Percentiles rank a stretch among this genome's conserved stretches.
phyloP scores from a whole-genome alignment of 805 yeast species.

The Candida rishiriensis region DNA sequence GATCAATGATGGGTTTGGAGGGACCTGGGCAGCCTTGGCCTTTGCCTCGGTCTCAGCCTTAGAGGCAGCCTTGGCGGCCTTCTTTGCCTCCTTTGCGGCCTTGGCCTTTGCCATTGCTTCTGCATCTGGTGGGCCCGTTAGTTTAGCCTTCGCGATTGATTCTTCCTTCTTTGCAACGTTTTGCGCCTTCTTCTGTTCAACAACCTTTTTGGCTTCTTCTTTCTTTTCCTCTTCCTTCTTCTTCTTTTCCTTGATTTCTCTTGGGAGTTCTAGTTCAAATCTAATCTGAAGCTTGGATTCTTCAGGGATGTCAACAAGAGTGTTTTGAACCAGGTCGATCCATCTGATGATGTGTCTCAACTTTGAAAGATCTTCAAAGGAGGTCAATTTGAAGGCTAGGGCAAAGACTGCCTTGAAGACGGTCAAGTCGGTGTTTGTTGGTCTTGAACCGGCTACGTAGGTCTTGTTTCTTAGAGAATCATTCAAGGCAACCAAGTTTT shows the following conservation, averaged over 20 bases:
- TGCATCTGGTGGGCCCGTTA: slow-evolving; percentile 24
- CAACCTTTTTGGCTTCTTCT: slow-evolving; percentile 15
- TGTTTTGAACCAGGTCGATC: slow-evolving; percentile 81
- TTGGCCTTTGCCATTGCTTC: slow-evolving; percentile 29
- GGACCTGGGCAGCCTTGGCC: slow-evolving; percentile 53
- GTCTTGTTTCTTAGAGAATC: slow-evolving; percentile 64
- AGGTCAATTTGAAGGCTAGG: slow-evolving; percentile 49
- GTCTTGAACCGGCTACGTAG: slow-evolving; percentile 62
- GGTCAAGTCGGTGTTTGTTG: slow-evolving; percentile 66
- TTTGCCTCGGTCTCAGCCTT: slow-evolving; percentile 50
- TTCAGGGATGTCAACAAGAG: slow-evolving; percentile 43
- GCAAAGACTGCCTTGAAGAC: slow-evolving; percentile 67
- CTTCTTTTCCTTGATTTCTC: slow-evolving; percentile 38
- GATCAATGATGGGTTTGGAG: slow-evolving; percentile 77
- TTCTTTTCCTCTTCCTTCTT: slow-evolving; percentile 28
- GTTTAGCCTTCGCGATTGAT: slow-evolving; percentile 10
- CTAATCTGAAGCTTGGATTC: slow-evolving; percentile 54
- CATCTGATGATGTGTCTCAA: slow-evolving; percentile 89
- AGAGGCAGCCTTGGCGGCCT: slow-evolving; percentile 49
- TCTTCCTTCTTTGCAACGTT: slow-evolving; percentile 9
- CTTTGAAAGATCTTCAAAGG: slow-evolving; percentile 50
- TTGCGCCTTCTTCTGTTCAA: slow-evolving; percentile 5
- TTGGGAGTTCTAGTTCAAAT: slow-evolving; percentile 60
- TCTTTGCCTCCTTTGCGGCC: slow-evolving; percentile 37
- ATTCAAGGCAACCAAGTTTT: slow-evolving; percentile 55